Evolutionary conservation across 2,329 filamentous ascomycete genomes (phyloP), one percentile per base, ranked within the genome.

Genomic region (Hypomyces perniciosus): DNA sequence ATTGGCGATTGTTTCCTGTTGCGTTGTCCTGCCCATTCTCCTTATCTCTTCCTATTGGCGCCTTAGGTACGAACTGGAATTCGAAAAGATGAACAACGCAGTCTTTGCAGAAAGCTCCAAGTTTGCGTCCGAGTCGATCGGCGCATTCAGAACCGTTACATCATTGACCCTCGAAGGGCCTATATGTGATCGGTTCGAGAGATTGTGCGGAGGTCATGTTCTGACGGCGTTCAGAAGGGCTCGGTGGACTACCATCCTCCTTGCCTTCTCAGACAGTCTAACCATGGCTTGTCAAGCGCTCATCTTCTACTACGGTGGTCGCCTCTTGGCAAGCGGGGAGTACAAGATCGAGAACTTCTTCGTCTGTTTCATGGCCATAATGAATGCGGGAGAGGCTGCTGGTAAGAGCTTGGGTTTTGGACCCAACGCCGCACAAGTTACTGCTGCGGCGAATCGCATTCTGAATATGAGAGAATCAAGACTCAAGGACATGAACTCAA

Each of bases 71-170:
- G 84, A 86, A 63, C 65, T 82, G n/a, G 71, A 83, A 54, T 88
- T 89, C 53, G 84, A 86, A 54, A 75, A 79, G 58, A 79, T 86
- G 74, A 86, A 86, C 56, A 77, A 79, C 1, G 76, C 75, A 8
- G 83, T 88, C 0, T 90, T 88, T 57, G 76, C 79, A 12, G 80
- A 85, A 57, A 88, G 84, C 59, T 87, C 86, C 20, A 81, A 86
- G 59, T 89, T 90, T 58, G 86, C 85, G 0, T 80, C 85, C 1
- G 87, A 91, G 63, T 80, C 85, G 4, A 86, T 90, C 38, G 78
- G 82, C 1, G 86, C 86, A 0, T 88, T 88, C 64, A 77, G 86
- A 8, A 90, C 87, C 0, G 86, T 90, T 5, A 72, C 83, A 0
- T 78, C 84, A 1, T 72, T 90, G 13, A 86, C 83, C 1, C 78